phyloP scores from a whole-genome alignment of 495 filamentous ascomycete species.

The Hypoxylon cercidicola region DNA sequence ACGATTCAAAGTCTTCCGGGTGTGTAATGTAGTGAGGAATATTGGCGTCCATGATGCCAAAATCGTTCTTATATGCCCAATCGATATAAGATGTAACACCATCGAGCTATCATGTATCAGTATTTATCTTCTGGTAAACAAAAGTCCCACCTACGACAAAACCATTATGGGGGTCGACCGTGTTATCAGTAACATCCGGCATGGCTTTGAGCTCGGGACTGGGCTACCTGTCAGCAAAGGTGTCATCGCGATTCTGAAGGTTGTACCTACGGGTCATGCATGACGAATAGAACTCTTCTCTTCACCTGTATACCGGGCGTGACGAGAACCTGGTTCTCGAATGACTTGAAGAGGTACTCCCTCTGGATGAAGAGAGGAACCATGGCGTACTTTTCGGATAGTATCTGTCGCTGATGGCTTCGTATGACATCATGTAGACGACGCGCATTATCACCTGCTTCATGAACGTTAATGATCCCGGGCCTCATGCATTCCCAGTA shows the following conservation, averaged over 20 bases:
- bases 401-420: constrained; percentile 71
- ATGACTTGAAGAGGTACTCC: constrained; percentile 75
- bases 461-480: constrained; percentile 57
- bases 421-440: constrained; percentile 76
- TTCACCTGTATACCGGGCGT: constrained; percentile 61
- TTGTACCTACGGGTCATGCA: constrained; percentile 79
- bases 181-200: constrained; percentile 73
- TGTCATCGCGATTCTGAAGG: neutral
- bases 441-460: constrained; percentile 47
- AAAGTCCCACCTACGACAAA: constrained; percentile 74
- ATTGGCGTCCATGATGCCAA: constrained; percentile 88
- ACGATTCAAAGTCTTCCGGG: constrained; percentile 54
- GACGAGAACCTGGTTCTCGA: constrained; percentile 89
- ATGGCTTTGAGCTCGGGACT: constrained; percentile 78
- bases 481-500: constrained; percentile 72
- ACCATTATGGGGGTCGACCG: constrained; percentile 81
- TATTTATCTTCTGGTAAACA: neutral
- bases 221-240: constrained; percentile 35
- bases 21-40: constrained; percentile 77
- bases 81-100: constrained; percentile 78
- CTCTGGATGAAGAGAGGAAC: constrained; percentile 77
- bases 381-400: constrained; percentile 79
- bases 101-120: constrained; percentile 71
- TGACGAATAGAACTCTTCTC: constrained; percentile 72
- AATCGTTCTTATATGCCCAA: constrained; percentile 79